Evolutionary conservation across 441 rosid species (phyloP).

Genomic region (Corymbia calophylla): DNA sequence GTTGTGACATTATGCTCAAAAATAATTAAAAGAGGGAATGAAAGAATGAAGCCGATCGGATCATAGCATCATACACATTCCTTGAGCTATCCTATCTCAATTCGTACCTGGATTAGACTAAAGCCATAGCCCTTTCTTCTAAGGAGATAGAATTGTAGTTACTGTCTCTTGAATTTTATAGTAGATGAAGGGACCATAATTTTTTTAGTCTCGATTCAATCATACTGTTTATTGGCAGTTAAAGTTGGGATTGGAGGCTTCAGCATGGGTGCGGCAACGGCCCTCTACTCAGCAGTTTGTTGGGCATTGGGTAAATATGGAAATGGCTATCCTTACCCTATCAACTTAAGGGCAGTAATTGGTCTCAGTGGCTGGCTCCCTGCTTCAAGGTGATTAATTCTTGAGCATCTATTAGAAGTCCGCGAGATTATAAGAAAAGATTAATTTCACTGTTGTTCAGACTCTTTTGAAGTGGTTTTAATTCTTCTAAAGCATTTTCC

Average conservation of each 20-base stretch:
- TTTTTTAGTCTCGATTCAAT: background rate
- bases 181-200: background rate
- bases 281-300: slow-evolving; percentile 54
- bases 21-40: background rate
- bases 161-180: background rate
- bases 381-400: slow-evolving; percentile 31
- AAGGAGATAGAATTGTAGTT: background rate
- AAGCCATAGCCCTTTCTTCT: background rate
- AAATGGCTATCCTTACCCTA: slow-evolving; percentile 28
- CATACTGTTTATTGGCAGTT: slow-evolving; percentile 20
- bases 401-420: background rate
- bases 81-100: background rate
- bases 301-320: slow-evolving; percentile 39
- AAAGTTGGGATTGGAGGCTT: slow-evolving; percentile 55
- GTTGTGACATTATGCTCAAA: background rate
- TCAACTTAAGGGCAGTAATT: slow-evolving; percentile 35
- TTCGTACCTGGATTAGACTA: background rate
- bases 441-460: background rate
- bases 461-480: background rate
- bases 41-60: background rate
- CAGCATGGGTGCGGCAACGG: slow-evolving; percentile 56
- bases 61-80: background rate
- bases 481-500: background rate
- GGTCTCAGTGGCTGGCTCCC: slow-evolving; percentile 63
- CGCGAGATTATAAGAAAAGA: background rate